Percentiles rank a stretch among this genome's conserved stretches.
phyloP scores from a whole-genome alignment of 208 protist genomes.

The Crithidia thermophila region DNA sequence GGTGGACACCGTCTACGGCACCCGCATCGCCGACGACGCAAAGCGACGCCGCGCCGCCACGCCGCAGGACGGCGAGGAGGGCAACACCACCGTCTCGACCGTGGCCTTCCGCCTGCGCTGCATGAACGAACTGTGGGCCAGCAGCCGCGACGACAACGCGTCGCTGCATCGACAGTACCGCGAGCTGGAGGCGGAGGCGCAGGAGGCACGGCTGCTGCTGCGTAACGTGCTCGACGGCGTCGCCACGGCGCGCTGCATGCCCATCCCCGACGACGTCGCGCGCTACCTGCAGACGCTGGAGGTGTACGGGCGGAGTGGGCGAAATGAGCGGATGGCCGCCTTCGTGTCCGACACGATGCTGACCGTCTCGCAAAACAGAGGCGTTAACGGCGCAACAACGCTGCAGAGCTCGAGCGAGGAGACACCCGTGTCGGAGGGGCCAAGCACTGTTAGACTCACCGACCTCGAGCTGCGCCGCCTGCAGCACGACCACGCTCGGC shows the following conservation, averaged over 20 bases:
- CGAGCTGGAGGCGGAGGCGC: constrained; percentile 52
- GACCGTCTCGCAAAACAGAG: neutral
- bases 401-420: neutral
- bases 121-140: constrained; percentile 80
- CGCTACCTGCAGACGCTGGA: constrained; percentile 79
- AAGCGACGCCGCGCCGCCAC: constrained; percentile 47
- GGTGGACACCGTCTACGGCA: constrained; percentile 76
- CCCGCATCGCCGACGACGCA: constrained; percentile 40
- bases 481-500: constrained; percentile 24
- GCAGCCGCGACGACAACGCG: constrained; percentile 78
- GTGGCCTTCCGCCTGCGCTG: constrained; percentile 84
- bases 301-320: constrained; percentile 76
- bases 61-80: constrained; percentile 31
- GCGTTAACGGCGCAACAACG: neutral
- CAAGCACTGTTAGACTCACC: constrained; percentile 16
- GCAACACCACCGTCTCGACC: constrained; percentile 65
- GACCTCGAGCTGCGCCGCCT: constrained; percentile 22
- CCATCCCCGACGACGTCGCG: constrained; percentile 39
- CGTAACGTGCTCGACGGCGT: constrained; percentile 81
- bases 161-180: constrained; percentile 83
- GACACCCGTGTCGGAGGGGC: too few species aligned
- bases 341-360: constrained; percentile 66
- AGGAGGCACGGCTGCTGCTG: constrained; percentile 57
- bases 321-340: constrained; percentile 50
- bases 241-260: constrained; percentile 64